Evolutionary conservation across 495 filamentous ascomycete species (phyloP).

Genomic region (Apiosordaria backusii): DNA sequence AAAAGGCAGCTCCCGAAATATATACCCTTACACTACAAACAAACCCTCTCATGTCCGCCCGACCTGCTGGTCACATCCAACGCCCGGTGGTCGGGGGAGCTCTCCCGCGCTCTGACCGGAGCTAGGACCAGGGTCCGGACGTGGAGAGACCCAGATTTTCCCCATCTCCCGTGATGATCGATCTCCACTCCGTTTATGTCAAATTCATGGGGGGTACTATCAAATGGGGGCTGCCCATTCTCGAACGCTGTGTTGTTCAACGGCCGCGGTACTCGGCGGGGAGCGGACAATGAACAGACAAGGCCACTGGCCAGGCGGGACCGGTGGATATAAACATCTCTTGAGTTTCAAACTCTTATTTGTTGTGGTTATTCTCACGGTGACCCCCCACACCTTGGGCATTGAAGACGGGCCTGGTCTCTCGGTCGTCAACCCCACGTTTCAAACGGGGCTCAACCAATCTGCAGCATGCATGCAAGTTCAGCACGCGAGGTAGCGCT

Average conservation of each 20-base stretch:
- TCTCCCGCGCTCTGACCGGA: conserved; percentile 1
- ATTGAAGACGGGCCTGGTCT: neutral
- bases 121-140: conserved; percentile 2
- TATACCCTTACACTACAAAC: neutral
- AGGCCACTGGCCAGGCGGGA: neutral
- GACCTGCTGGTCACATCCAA: neutral
- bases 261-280: neutral
- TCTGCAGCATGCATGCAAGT: neutral
- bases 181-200: neutral
- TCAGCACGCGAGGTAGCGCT: neutral
- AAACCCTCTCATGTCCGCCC: neutral
- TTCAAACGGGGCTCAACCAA: conserved; percentile 3
- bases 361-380: neutral
- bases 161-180: conserved; percentile 8
- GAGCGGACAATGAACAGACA: neutral
- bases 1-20: neutral
- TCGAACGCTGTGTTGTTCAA: neutral
- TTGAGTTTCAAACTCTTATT: neutral
- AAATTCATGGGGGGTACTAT: neutral
- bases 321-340: neutral
- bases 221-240: neutral
- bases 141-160: conserved; percentile 5
- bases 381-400: neutral
- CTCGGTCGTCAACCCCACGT: neutral
- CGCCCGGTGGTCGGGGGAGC: neutral